phyloP scores from a whole-genome alignment of 1,139 yeast species.

The Meyerozyma elateridarum region DNA sequence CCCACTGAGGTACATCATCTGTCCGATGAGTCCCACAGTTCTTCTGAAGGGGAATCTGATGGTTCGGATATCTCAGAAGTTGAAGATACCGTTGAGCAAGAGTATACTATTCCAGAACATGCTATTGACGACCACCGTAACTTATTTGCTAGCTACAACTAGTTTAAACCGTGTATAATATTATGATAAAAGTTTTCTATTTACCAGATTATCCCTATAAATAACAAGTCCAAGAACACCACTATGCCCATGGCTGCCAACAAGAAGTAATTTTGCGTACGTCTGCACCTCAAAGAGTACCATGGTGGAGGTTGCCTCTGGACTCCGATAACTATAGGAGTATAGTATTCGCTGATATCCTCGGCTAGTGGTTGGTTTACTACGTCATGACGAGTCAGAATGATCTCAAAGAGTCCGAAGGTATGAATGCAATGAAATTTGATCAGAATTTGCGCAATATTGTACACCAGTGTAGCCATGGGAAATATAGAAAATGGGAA shows the following conservation, averaged over 20 bases:
- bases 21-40: no score
- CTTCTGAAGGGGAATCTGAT: no score
- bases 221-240: background rate
- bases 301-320: background rate
- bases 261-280: background rate
- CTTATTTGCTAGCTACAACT: background rate
- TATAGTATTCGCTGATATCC: constrained; percentile 4
- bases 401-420: constrained; percentile 21
- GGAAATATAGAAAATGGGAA: constrained; percentile 13
- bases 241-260: background rate
- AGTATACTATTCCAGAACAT: background rate
- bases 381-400: constrained; percentile 11
- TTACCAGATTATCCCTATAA: no score
- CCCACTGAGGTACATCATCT: no score
- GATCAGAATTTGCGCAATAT: constrained; percentile 16
- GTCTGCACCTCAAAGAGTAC: background rate
- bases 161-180: background rate
- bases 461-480: constrained; percentile 10
- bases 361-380: background rate
- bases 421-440: constrained; percentile 26
- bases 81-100: background rate
- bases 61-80: no score
- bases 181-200: background rate
- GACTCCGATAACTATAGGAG: constrained; percentile 1
- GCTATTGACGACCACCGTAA: background rate